These are phyloP conservation scores for Phytophthora citrophthora DNA, from an alignment of 352 stramenopile species.

Conservation along the genomic window DNA sequence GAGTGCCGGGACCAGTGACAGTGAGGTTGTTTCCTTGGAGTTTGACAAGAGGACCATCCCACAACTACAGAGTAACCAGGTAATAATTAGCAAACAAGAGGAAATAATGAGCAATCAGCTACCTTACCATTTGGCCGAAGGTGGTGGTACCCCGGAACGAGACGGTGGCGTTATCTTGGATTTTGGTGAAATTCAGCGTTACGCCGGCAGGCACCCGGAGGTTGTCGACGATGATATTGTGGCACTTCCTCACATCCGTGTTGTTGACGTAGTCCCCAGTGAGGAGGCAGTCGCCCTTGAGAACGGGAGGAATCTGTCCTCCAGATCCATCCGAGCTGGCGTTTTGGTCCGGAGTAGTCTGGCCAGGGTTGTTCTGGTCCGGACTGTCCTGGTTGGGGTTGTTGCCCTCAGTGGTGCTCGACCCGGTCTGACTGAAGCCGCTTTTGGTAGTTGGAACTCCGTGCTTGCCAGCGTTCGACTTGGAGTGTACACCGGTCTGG, in stretches of 20 bases:
- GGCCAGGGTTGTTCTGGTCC: conserved; percentile 6
- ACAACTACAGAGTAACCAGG: conserved; percentile 13
- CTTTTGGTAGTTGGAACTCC: conserved; percentile 2
- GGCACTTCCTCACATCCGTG: conserved; percentile 23
- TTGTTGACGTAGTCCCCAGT: conserved; percentile 36
- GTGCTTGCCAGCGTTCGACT: conserved; percentile 8
- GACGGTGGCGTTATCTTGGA: conserved; percentile 26
- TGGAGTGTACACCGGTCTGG: not conserved
- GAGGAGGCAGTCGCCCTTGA: conserved; percentile 31
- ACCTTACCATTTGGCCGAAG: conserved; percentile 30
- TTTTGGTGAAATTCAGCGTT: conserved; percentile 38
- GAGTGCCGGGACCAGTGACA: conserved; percentile 32
- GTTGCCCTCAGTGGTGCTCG: not conserved
- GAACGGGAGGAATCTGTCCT: conserved; percentile 5
- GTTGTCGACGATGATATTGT: conserved; percentile 25
- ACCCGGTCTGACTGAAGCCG: conserved; percentile 1
- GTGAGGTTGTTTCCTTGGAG: conserved; percentile 36
- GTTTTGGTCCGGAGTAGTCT: conserved; percentile 11
- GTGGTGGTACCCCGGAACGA: conserved; percentile 38
- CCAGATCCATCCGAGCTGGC: conserved; percentile 10
- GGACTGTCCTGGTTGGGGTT: conserved; percentile 2
- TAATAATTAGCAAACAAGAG: not conserved
- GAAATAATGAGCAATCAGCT: not conserved
- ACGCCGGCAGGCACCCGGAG: conserved; percentile 35
- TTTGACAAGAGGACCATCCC: conserved; percentile 34